Percentiles rank a stretch among this genome's conserved stretches.
phyloP scores from a whole-genome alignment of 225 moss, liverwort and hornwort genomes.

The Straminergon stramineum region DNA sequence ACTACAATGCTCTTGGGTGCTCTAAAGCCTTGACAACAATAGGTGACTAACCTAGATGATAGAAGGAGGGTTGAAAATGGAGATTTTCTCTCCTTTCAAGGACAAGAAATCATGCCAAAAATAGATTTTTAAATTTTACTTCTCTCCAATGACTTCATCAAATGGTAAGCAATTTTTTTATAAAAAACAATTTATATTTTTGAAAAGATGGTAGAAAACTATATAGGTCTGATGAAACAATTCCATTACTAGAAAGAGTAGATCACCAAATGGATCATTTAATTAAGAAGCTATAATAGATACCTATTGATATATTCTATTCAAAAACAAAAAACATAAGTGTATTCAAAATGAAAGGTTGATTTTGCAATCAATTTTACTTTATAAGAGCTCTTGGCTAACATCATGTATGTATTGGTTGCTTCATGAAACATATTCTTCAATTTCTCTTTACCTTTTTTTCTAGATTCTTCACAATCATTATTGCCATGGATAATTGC shows the following conservation, averaged over 20 bases:
- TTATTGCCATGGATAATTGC: too few relatives aligned
- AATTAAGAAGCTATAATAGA: neutral
- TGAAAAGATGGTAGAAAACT: neutral
- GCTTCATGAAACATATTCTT: neutral
- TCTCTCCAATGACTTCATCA: neutral
- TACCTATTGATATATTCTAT: neutral
- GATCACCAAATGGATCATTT: neutral
- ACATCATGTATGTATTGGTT: too few relatives aligned
- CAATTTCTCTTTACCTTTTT: neutral
- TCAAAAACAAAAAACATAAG: neutral
- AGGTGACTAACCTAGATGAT: too few relatives aligned
- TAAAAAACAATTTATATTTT: neutral
- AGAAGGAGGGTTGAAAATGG: neutral
- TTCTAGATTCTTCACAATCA: too few relatives aligned
- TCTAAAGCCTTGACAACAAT: neutral
- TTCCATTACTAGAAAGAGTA: neutral
- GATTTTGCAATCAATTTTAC: neutral
- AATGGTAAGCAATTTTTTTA: neutral
- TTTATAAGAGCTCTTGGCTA: neutral
- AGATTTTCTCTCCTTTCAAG: neutral
- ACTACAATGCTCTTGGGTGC: accelerated
- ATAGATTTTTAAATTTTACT: neutral
- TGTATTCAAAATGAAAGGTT: neutral
- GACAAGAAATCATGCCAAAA: neutral
- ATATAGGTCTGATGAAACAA: neutral